Evolutionary conservation across 371 early-diverging fungal species (phyloP).

Genomic region (Mycotypha africana): DNA sequence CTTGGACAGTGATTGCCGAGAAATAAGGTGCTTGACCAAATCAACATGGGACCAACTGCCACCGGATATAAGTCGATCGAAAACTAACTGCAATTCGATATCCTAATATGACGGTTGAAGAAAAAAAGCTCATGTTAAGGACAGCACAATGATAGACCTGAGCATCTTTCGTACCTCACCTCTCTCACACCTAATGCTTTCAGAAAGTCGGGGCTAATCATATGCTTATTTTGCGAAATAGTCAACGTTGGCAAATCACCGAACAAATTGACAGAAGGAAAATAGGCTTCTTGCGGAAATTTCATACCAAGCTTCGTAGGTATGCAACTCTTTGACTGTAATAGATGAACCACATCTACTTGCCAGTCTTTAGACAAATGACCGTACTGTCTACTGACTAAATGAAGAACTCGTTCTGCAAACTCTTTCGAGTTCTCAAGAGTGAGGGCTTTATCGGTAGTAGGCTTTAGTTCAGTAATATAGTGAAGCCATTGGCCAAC

Average conservation of each 20-base stretch:
- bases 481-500: conserved; percentile 60
- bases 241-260: conserved; percentile 72
- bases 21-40: conserved; percentile 76
- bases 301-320: conserved; percentile 72
- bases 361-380: conserved; percentile 37
- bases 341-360: conserved; percentile 37
- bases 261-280: conserved; percentile 76
- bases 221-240: conserved; percentile 44
- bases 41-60: conserved; percentile 87
- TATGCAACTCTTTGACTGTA: conserved; percentile 56
- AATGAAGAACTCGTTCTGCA: conserved; percentile 59
- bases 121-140: neutral
- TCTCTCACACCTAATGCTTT: conserved; percentile 77
- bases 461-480: conserved; percentile 34
- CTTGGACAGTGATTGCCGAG: conserved; percentile 55
- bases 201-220: conserved; percentile 59
- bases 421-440: conserved; percentile 52
- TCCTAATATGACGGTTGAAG: conserved; percentile 37
- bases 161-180: too few relatives aligned
- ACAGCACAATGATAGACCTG: too few relatives aligned
- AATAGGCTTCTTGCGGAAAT: conserved; percentile 70
- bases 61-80: conserved; percentile 73
- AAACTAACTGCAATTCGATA: conserved; percentile 82
- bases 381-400: conserved; percentile 49
- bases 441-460: too few relatives aligned